Base-by-base conservation (phyloP, 2,329 filamentous ascomycete species). In the Lecanosticta acicola region DNA sequence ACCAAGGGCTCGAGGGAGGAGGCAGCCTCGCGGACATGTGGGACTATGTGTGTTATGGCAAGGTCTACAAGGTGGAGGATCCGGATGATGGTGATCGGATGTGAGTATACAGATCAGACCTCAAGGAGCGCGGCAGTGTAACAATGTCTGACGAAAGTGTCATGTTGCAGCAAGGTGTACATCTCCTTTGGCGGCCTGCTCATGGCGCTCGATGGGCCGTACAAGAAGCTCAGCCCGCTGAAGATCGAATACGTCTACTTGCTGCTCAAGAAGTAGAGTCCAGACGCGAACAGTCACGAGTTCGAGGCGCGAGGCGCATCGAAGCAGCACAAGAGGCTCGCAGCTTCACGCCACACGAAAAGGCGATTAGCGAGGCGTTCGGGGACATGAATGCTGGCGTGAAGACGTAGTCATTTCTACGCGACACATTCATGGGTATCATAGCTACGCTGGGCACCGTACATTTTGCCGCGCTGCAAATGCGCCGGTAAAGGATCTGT, bases 211-310 rank as follows among this genome's bases (percentile, higher is more conserved):
- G 86, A 95, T 62, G 93, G 94, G 4, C 93, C 93, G 2, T 93
- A 94, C 69, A 94, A 93, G 76, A 96, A 95, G 74, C 80, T 98
- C 53, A 94, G 86, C 26, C 85, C 89, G 20, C 71, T 98, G 63
- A 81, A 89, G 60, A 91, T 96, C 61, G 93, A 98, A 67, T 84
- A 95, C 64, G 82, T 94, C 54, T 98, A 98, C 66, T 78, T 98
- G 50, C 77, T 97, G 50, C 75, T 94, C 59, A 98, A 96, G 81
- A 95, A 94, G 81, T 91, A n/a, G n/a, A n/a, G n/a, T n/a, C n/a
- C n/a, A n/a, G n/a, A n/a, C n/a, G n/a, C n/a, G n/a, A n/a, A n/a
- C n/a, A 57, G 42, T 14, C 4, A n/a, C n/a, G n/a, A n/a, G n/a
- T n/a, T n/a, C n/a, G n/a, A n/a, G n/a, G n/a, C n/a, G n/a, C n/a